Percentiles rank a stretch among this genome's conserved stretches.
These are phyloP conservation scores for Cladorrhinum sp. DNA, from an alignment of 2,329 filamentous ascomycete species.

Conservation along the genomic window DNA sequence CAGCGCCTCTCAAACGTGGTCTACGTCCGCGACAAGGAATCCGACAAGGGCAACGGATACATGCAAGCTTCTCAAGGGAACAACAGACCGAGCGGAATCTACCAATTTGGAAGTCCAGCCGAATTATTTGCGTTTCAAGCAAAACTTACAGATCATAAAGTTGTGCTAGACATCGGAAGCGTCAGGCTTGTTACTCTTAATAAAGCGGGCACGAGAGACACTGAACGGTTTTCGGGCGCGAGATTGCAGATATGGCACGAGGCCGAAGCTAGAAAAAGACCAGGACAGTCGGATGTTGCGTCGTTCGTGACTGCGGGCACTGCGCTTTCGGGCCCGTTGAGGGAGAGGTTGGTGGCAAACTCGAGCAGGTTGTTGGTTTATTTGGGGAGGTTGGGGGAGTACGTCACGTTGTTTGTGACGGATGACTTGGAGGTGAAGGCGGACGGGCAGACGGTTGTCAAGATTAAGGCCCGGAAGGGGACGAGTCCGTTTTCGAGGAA, in stretches of 20 bases:
- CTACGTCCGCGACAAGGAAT: slow-evolving; percentile 30
- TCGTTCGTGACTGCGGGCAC: slow-evolving; percentile 32
- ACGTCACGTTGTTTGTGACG: slow-evolving; percentile 30
- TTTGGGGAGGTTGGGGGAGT: slow-evolving; percentile 29
- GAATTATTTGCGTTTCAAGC: slow-evolving; percentile 31
- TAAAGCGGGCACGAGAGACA: slow-evolving; percentile 22
- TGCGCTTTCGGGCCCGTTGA: slow-evolving; percentile 28
- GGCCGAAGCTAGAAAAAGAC: slow-evolving; percentile 15
- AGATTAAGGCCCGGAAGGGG: slow-evolving; percentile 29
- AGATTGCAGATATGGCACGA: slow-evolving; percentile 33
- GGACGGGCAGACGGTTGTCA: slow-evolving; percentile 28
- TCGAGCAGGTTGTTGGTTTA: slow-evolving; percentile 28
- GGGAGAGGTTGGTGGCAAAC: slow-evolving; percentile 26
- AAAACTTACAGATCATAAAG: slow-evolving; percentile 29
- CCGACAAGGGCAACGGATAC: slow-evolving; percentile 22
- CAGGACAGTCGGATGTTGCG: slow-evolving; percentile 24
- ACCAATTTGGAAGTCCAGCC: slow-evolving; percentile 26
- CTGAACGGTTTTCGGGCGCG: slow-evolving; percentile 27
- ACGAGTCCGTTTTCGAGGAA: slow-evolving; percentile 24
- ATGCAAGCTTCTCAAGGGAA: slow-evolving; percentile 15
- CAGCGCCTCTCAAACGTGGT: slow-evolving; percentile 28
- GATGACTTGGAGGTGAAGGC: slow-evolving; percentile 30
- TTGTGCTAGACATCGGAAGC: slow-evolving; percentile 30
- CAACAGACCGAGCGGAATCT: slow-evolving; percentile 28
- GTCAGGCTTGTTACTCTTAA: slow-evolving; percentile 28